These are phyloP conservation scores for Aquilaria malaccensis DNA, from an alignment of 345 rosid species.

Conservation along the genomic window DNA sequence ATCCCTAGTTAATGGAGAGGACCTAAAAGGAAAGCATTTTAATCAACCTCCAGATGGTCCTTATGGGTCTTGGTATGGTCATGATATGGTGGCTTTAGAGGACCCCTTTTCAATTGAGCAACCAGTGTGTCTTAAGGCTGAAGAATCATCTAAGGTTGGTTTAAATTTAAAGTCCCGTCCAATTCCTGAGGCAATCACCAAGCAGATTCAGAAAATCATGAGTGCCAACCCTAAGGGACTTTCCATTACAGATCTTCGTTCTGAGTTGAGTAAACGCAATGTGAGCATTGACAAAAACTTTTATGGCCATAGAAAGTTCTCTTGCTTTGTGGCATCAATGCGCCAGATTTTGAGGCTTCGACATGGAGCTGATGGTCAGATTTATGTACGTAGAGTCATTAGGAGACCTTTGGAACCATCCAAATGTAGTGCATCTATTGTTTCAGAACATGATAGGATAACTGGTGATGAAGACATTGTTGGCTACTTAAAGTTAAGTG, in stretches of 20 bases:
- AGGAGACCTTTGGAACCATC: slow-evolving; percentile 27
- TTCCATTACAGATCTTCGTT: slow-evolving; percentile 38
- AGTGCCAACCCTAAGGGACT: slow-evolving; percentile 48
- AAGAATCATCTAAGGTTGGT: slow-evolving; percentile 24
- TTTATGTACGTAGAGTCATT: slow-evolving; percentile 20
- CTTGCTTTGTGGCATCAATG: slow-evolving; percentile 60
- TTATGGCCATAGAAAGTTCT: slow-evolving; percentile 55
- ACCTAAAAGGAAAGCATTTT: slow-evolving; percentile 42
- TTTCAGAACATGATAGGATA: slow-evolving; percentile 5
- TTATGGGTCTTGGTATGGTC: slow-evolving; percentile 89
- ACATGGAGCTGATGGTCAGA: slow-evolving; percentile 31
- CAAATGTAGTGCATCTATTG: slow-evolving; percentile 5
- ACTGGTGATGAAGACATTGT: slow-evolving; percentile 10
- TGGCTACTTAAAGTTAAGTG: slow-evolving; percentile 14
- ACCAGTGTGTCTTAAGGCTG: slow-evolving; percentile 19
- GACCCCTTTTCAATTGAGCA: slow-evolving; percentile 54
- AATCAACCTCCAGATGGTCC: slow-evolving; percentile 98
- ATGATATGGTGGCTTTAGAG: slow-evolving; percentile 50
- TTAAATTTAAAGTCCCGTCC: slow-evolving; percentile 28
- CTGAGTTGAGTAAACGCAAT: slow-evolving; percentile 38
- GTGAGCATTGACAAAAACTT: slow-evolving; percentile 41
- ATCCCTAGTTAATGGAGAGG: slow-evolving; percentile 42
- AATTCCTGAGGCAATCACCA: slow-evolving; percentile 39
- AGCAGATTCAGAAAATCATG: slow-evolving; percentile 43
- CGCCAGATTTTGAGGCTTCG: slow-evolving; percentile 45